Evolutionary conservation across 2,329 filamentous ascomycete species (phyloP), one percentile per base, ranked within the genome.

Genomic region (Fonsecaea monophora): DNA sequence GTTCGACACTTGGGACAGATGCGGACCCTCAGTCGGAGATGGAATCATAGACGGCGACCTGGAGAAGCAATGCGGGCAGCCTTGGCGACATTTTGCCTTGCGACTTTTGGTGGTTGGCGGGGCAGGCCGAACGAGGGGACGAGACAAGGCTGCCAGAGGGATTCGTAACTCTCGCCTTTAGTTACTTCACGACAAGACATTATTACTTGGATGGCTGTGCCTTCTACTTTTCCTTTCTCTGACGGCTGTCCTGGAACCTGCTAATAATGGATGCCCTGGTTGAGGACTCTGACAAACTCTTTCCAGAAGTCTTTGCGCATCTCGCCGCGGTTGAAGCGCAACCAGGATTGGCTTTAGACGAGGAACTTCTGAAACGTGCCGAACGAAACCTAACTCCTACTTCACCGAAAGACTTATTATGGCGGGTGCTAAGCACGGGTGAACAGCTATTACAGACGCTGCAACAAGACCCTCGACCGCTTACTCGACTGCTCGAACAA

Each of bases 401-500:
- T 34, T 70, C 70, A n/a, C 65, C 70, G 32, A 68, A 62, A 35
- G 40, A 56, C 18, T 63, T 67, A 3, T 42, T 73, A 48, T 73
- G 71, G 71, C 62, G 50, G 48, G 64, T 70, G 15, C 61, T 73
- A n/a, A 12, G 45, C 10, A 67, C 57, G 3, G 70, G 72, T 7
- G 71, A 73, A 61, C 48, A 40, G 9, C 66, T 68, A 21, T 53
- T 73, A 21, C 66, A 71, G 59, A 64, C 53, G 8, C 76, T 89
- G 4, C 84, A 86, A 69, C 84, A 87, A 75, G 85, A 88, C 68
- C 86, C 86, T 9, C 81, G 82, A 13, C 84, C 85, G 30, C 76
- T 86, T 38, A 83, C 82, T 13, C 81, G 81, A 25, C 81, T 89
- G 34, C 81, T 85, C 21, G 79, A 81, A 60, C 83, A 82, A 67